A percentile compares a stretch with the other conserved stretches of the same genome.
These are phyloP conservation scores for Albatrellus sp. DNA, from an alignment of 1,284 basidiomycete species.

Conservation along the genomic window DNA sequence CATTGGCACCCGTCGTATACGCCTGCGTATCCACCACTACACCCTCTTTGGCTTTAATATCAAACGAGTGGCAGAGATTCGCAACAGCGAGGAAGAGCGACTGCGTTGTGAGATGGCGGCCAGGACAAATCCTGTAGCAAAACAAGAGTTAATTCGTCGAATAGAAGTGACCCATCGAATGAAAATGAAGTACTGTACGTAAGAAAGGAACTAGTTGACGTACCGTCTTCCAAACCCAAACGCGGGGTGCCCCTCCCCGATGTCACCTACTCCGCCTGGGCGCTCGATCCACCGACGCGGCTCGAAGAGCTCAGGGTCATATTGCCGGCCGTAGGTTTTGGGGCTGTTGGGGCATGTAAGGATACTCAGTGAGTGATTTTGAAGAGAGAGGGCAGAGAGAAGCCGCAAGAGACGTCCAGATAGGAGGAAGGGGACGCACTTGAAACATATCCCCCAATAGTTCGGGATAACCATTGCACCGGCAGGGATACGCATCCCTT, in stretches of 20 bases:
- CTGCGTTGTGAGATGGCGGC: not conserved
- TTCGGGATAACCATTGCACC: conserved; percentile 1
- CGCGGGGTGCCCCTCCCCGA: not conserved
- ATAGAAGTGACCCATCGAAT: no score
- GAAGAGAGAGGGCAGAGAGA: no score
- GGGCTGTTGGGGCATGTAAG: not conserved
- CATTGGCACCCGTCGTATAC: not conserved
- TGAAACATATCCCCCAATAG: not conserved
- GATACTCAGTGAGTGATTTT: not conserved
- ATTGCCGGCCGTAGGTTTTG: not conserved
- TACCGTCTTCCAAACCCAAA: conserved; percentile 1
- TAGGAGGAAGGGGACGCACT: not conserved
- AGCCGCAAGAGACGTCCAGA: no score
- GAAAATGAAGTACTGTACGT: no score
- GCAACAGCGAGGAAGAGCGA: not conserved
- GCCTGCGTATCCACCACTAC: not conserved
- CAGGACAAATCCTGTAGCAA: not conserved
- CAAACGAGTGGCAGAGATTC: conserved; percentile 1
- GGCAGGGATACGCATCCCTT: not conserved
- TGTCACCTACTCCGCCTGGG: not conserved
- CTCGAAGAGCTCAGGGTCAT: not conserved
- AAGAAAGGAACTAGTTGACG: not conserved
- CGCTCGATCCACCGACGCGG: not conserved
- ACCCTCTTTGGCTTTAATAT: not conserved
- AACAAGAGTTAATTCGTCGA: not conserved